Percentiles rank a stretch among this genome's conserved stretches.
Evolutionary conservation across 139 green algal species (phyloP).

Genomic region (Pseudopediastrum boryanum): DNA sequence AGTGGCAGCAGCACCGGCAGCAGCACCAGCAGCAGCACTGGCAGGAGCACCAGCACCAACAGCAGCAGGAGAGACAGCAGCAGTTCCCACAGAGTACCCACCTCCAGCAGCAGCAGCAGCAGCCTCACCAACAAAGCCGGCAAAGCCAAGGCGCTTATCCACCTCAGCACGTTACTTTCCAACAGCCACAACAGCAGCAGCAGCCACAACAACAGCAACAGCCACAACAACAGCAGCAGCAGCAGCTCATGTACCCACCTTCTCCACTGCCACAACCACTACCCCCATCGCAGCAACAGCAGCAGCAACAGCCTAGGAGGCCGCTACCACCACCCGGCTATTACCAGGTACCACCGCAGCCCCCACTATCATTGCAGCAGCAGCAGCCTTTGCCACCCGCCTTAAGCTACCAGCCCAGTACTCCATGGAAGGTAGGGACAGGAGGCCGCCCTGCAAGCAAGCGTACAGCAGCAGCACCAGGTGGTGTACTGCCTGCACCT

Average conservation of each 20-base stretch:
- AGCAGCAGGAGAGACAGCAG: too few species aligned
- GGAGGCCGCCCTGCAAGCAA: neutral
- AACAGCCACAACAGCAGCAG: neutral
- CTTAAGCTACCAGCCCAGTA: neutral
- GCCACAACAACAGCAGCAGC: neutral
- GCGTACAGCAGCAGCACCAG: conserved; percentile 1
- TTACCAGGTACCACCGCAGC: neutral
- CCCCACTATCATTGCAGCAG: neutral
- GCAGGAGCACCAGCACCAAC: neutral
- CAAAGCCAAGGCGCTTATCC: too few species aligned
- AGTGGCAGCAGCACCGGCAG: neutral
- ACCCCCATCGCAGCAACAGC: neutral
- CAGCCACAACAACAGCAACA: neutral
- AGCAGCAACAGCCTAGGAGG: neutral
- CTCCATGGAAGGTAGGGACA: neutral
- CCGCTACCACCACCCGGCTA: neutral
- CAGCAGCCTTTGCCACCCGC: neutral
- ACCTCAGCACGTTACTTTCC: too few species aligned
- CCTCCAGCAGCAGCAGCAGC: neutral
- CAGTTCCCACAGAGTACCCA: too few species aligned
- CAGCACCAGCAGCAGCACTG: neutral
- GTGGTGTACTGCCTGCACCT: neutral
- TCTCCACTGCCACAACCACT: neutral
- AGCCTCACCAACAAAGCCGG: neutral
- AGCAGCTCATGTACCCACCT: neutral